Evolutionary conservation across 345 rosid genomes (phyloP), one percentile per base, ranked within the genome.

Genomic region (Moricandia moricandioides): DNA sequence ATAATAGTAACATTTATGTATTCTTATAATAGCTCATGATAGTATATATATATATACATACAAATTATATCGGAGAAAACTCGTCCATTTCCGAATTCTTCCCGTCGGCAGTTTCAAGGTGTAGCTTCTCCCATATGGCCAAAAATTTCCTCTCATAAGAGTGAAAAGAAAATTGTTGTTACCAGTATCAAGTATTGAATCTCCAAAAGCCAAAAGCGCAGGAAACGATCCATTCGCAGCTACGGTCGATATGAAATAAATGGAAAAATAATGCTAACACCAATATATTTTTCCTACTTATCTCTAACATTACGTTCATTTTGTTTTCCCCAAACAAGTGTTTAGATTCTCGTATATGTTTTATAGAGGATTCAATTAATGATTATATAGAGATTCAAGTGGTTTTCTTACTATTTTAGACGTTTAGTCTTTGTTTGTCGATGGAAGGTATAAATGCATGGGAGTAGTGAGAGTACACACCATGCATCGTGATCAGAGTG

Each of bases 101-200:
- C 97, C 97, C 0, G 94, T 85, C 0, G 97, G 76, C 0, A 24
- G 1, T 61, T 70, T 77, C 16, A 82, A 78, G 3, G 7, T 4
- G 56, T 80, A 84, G 71, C 84, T 86, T 31, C 79, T 73, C 0
- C 97, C 97, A 37, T 91, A 91, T 0, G 94, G 96, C 55, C 81
- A 81, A 37, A 77, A 74, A 35, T 87, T 81, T 72, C 84, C 81
- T 80, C 76, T 87, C 16, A 77, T 45, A 1, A 78, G 11, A 5
- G 91, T 87, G 4, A 4, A 0, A 13, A 85, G 64, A 7, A 58
- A 2, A 67, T 88, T 87, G 82, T 91, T 88, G 81, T 91, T 91
- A 12, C 97, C 90, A 0, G 93, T 69, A 78, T 87, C 93, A 5
- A 86, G 69, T 1, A 87, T 79, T 24, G 97, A 91, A 70, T 91